Percentiles rank a stretch among this genome's conserved stretches.
Conservation (phyloP, 1,139 yeast species). For the Casaregolazyma suthepensis region DNA sequence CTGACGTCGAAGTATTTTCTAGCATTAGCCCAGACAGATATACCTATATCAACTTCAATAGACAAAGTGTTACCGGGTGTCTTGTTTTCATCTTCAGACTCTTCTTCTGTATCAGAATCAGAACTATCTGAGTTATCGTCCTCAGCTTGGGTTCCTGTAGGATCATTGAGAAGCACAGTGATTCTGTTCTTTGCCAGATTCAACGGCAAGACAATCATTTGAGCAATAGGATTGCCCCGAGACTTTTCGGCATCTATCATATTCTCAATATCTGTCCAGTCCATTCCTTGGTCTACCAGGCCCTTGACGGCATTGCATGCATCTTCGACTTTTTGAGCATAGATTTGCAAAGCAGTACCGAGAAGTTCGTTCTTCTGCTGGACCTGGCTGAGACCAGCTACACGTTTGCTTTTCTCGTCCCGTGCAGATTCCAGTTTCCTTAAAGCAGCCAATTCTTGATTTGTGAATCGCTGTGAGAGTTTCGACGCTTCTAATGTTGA, state of each 20-base stretch:
- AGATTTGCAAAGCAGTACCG: constrained; percentile 67
- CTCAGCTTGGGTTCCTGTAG: constrained; percentile 36
- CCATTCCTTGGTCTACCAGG: constrained; percentile 79
- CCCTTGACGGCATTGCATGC: constrained; percentile 64
- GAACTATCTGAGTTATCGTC: constrained; percentile 33
- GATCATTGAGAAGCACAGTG: constrained; percentile 50
- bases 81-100: constrained; percentile 31
- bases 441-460: constrained; percentile 68
- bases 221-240: constrained; percentile 60
- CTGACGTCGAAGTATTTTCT: constrained; percentile 77
- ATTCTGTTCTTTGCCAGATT: constrained; percentile 67
- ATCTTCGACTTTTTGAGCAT: constrained; percentile 66
- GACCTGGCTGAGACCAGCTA: constrained; percentile 58
- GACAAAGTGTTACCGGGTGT: constrained; percentile 34
- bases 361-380: constrained; percentile 60
- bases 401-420: constrained; percentile 64
- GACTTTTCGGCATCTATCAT: constrained; percentile 63
- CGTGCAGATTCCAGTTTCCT: constrained; percentile 70
- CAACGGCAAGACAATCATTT: constrained; percentile 58
- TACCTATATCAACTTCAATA: constrained; percentile 60
- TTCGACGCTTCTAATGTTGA: constrained; percentile 81
- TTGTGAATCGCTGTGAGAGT: constrained; percentile 63
- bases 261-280: constrained; percentile 86
- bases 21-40: constrained; percentile 88
- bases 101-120: constrained; percentile 28